A percentile compares a stretch with the other conserved stretches of the same genome.
Evolutionary conservation across 2,329 filamentous ascomycete genomes (phyloP).

Genomic region (Davidsoniella australis): DNA sequence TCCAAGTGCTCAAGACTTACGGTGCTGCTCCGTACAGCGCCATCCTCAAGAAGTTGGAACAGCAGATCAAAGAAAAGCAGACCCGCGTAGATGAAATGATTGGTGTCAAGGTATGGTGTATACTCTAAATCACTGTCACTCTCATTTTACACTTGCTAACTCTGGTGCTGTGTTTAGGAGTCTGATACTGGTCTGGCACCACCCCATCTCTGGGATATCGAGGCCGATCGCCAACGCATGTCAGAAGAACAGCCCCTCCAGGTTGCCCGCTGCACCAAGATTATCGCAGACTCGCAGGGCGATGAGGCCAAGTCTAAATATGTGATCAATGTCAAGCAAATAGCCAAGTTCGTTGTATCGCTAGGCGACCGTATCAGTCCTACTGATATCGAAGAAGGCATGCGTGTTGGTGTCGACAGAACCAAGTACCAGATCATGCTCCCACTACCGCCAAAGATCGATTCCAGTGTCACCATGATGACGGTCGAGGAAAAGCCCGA

Average conservation of each 20-base stretch:
- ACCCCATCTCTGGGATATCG: slow-evolving; percentile 96
- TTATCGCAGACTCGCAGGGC: slow-evolving; percentile 86
- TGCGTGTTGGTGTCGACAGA: slow-evolving; percentile 94
- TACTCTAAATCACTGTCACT: background rate
- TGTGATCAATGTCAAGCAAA: slow-evolving; percentile 99
- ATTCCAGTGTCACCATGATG: slow-evolving; percentile 99
- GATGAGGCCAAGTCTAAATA: slow-evolving; percentile 98
- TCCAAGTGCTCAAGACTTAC: slow-evolving; percentile 97
- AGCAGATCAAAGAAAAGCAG: slow-evolving; percentile 98
- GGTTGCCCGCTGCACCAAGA: slow-evolving; percentile 96
- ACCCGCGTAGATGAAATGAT: slow-evolving; percentile 98
- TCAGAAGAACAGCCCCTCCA: slow-evolving; percentile 94
- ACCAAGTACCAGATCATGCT: slow-evolving; percentile 99
- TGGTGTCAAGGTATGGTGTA: slow-evolving; percentile 48
- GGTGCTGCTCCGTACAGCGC: slow-evolving; percentile 90
- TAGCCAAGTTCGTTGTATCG: slow-evolving; percentile 97
- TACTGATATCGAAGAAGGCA: slow-evolving; percentile 97
- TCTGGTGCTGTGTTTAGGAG: slow-evolving; percentile 41
- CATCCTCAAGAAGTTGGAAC: slow-evolving; percentile 90
- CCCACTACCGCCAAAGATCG: slow-evolving; percentile 92
- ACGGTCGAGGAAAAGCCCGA: slow-evolving; percentile 99
- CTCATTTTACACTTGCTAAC: background rate
- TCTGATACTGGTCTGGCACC: slow-evolving; percentile 96
- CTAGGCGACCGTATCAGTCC: slow-evolving; percentile 91
- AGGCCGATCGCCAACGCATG: slow-evolving; percentile 96